These are phyloP conservation scores for Podaxis sp. DNA, from an alignment of 768 basidiomycete species.

Conservation along the genomic window DNA sequence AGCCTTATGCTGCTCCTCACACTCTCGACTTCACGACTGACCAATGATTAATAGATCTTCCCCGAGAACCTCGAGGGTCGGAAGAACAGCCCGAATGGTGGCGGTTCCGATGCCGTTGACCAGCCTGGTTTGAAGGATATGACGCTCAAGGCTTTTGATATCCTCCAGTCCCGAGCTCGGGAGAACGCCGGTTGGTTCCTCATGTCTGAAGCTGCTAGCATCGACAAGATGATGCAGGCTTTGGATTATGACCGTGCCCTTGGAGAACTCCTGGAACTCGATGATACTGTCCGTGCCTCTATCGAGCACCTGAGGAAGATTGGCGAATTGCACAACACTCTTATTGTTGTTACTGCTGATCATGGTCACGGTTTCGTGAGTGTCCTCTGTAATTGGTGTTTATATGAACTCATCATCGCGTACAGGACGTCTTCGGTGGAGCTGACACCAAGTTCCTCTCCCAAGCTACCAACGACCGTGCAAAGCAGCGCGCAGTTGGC, in stretches of 20 bases:
- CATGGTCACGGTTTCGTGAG: constrained; percentile 47
- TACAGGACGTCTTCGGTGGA: constrained; percentile 40
- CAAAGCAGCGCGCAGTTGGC: constrained; percentile 24
- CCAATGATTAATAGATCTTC: constrained; percentile 25
- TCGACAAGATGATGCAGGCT: constrained; percentile 49
- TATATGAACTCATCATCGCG: background rate
- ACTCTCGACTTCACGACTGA: background rate
- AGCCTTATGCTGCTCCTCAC: background rate
- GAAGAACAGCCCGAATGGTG: constrained; percentile 40
- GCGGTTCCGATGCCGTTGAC: constrained; percentile 39
- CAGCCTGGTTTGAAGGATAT: constrained; percentile 48
- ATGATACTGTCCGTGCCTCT: constrained; percentile 42
- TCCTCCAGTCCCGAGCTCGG: constrained; percentile 38
- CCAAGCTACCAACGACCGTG: constrained; percentile 31
- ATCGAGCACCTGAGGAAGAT: constrained; percentile 42
- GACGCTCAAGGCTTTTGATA: constrained; percentile 46
- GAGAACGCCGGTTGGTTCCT: constrained; percentile 43
- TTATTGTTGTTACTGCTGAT: constrained; percentile 46
- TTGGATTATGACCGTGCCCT: constrained; percentile 46
- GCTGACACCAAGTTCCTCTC: constrained; percentile 39
- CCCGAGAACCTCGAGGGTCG: constrained; percentile 35
- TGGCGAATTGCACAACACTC: constrained; percentile 40
- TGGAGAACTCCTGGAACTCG: constrained; percentile 43
- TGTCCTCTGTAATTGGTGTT: background rate
- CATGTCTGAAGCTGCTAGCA: constrained; percentile 48